These are phyloP conservation scores for Trichoderma arundinaceum DNA, from an alignment of 2,329 filamentous ascomycete genomes.

Conservation along the genomic window DNA sequence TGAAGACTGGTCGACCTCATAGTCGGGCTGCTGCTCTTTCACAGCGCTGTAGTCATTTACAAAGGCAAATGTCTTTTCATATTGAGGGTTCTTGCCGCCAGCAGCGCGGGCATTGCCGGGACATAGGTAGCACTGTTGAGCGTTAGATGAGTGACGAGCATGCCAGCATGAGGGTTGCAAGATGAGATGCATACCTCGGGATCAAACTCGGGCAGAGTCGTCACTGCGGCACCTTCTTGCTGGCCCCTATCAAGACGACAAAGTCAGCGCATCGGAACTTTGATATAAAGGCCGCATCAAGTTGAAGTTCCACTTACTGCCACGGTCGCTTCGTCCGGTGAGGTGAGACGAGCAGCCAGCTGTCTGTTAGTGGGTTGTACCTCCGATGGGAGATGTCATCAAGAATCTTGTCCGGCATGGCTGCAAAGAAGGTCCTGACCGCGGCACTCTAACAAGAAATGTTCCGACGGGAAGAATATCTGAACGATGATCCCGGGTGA, in stretches of 20 bases:
- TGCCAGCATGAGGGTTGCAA: neutral
- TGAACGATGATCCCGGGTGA: neutral
- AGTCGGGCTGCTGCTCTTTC: slow-evolving; percentile 88
- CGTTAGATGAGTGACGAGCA: neutral
- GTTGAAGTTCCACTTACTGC: slow-evolving; percentile 71
- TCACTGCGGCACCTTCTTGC: slow-evolving; percentile 73
- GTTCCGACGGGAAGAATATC: neutral
- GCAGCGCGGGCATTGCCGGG: slow-evolving; percentile 88
- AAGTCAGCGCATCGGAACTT: neutral
- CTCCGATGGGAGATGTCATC: slow-evolving; percentile 96
- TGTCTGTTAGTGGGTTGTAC: slow-evolving; percentile 88
- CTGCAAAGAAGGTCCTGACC: slow-evolving; percentile 33
- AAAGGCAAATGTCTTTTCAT: slow-evolving; percentile 87
- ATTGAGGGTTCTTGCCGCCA: slow-evolving; percentile 85
- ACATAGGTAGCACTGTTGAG: slow-evolving; percentile 82
- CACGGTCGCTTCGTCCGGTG: slow-evolving; percentile 96
- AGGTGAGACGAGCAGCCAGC: slow-evolving; percentile 92
- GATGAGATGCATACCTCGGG: slow-evolving; percentile 56
- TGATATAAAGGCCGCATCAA: neutral
- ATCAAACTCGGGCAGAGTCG: slow-evolving; percentile 79
- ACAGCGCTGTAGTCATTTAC: slow-evolving; percentile 98
- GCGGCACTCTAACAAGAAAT: neutral
- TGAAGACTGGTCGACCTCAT: slow-evolving; percentile 54
- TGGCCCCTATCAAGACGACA: slow-evolving; percentile 65
- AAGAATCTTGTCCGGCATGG: slow-evolving; percentile 77